Evolutionary conservation across 305 asterid species (phyloP), one percentile per base, ranked within the genome.

Genomic region (Solanum chacoense): DNA sequence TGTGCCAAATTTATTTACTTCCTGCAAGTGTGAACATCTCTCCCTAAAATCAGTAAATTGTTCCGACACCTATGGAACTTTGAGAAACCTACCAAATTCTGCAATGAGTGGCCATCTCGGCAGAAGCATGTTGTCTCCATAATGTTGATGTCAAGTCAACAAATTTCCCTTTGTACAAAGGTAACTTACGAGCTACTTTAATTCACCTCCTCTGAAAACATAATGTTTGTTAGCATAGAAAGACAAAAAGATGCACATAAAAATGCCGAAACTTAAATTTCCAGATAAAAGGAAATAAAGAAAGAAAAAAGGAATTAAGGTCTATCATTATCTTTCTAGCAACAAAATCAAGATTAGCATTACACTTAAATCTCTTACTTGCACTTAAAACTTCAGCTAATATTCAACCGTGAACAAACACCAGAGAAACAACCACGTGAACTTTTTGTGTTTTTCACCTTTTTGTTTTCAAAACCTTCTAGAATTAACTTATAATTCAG

Each of bases 31-130:
- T 35, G 28, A 84, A 7, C 81, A 75, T 75, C 18, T 14, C 71
- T 59, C 24, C 36, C 34, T 36, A 37, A 35, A 26, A 28, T 36
- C 37, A 65, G 36, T 18, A 55, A 31, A 78, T 20, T 37, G 37
- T 34, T 11, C 10, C 3, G 81, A 29, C 18, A 37, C 29, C 11
- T 38, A 29, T 20, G 16, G 11, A 67, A 8, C 55, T 34, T 24
- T 29, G 59, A 88, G 29, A 71, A 69, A 78, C 90, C n/a, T 89
- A 91, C 92, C 92, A 79, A 72, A 85, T 85, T 80, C 89, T 86
- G 89, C 78, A 73, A 71, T 38, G 75, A 80, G 50, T 40, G 85
- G 36, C 80, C 35, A 63, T 73, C 65, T 85, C 88, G 87, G 89
- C 85, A 88, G 89, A 89, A 42, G 88, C 85, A 13, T 14, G 88